Base-by-base conservation (phyloP, 495 filamentous ascomycete genomes). In the Amniculicola lignicola region DNA sequence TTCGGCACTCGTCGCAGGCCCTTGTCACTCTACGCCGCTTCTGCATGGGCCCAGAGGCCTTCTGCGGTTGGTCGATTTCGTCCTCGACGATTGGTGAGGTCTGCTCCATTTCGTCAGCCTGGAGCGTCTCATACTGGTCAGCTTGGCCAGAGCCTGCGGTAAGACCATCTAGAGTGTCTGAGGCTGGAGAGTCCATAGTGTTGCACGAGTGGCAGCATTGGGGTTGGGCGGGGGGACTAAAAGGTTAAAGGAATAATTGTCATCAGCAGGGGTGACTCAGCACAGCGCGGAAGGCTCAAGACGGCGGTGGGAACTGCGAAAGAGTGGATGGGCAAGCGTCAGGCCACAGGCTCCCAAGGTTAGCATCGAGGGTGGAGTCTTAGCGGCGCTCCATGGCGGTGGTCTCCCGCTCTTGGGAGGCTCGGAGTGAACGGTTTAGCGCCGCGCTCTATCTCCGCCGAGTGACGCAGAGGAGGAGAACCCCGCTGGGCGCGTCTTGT, bases 1-100 rank as follows among this genome's bases (percentile, higher is more conserved):
- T 78, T 41, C 93, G 81, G 31, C 64, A 98, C 68, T 98, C 94
- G 67, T 97, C 93, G 75, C 91, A 96, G 15, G 91, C 91, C 51
- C 91, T 78, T 35, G 90, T 95, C 24, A 96, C 91, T 66, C 91
- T 77, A 19, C 91, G 80, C 40, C 91, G 79, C 72, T 96, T 95
- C 72, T 95, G 91, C 58, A 91, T 72, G 29, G 86, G 89, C 36
- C 33, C 46, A 3, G 45, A 50, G 15, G 50, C 29, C 53, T 52
- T 60, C 36, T 48, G 46, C 37, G 37, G 51, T 47, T 60, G 31
- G 35, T 59, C 61, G 27, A 37, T 15, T 42, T 52, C 48, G 51
- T 59, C 53, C 2, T 63, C 61, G 51, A 44, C 56, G 37, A 50
- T 59, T 37, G 61, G 55, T 11, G 61, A 59, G 5, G 38, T 23